phyloP scores from a whole-genome alignment of 352 stramenopile species.

The Pythium oligandrum region DNA sequence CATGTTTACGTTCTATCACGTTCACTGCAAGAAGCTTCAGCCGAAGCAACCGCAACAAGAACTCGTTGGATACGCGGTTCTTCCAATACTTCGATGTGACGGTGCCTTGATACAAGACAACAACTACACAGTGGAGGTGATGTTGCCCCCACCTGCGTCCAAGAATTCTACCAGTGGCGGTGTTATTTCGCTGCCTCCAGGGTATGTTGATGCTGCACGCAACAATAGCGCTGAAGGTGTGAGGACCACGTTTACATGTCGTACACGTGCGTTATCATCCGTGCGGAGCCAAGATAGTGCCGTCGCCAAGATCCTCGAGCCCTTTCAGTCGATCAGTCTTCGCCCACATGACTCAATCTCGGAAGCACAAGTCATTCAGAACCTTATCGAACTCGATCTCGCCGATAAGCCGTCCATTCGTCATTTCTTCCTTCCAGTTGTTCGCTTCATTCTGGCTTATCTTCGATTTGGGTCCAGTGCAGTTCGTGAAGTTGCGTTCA shows the following conservation, averaged over 20 bases:
- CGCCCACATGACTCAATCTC: slow-evolving; percentile 6
- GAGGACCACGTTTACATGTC: slow-evolving; percentile 40
- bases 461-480: slow-evolving; percentile 31
- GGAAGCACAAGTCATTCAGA: slow-evolving; percentile 25
- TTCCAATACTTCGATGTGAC: slow-evolving; percentile 44
- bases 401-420: slow-evolving; percentile 31
- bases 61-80: slow-evolving; percentile 44
- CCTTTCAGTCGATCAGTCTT: slow-evolving; percentile 30
- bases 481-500: slow-evolving; percentile 52
- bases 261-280: slow-evolving; percentile 43
- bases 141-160: slow-evolving; percentile 13
- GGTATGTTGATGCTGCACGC: slow-evolving; percentile 35
- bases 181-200: slow-evolving; percentile 28
- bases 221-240: slow-evolving; percentile 23
- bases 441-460: slow-evolving; percentile 44
- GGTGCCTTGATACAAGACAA: slow-evolving; percentile 48
- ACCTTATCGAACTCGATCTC: slow-evolving; percentile 28
- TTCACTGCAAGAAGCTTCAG: slow-evolving; percentile 77
- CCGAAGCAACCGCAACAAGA: slow-evolving; percentile 57
- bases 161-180: slow-evolving; percentile 21
- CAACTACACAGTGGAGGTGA: slow-evolving; percentile 37
- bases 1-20: slow-evolving; percentile 75
- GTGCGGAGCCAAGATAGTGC: slow-evolving; percentile 49
- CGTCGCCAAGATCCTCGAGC: slow-evolving; percentile 38
- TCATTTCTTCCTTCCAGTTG: slow-evolving; percentile 51